Evolutionary conservation across 1,284 basidiomycete species (phyloP), one percentile per base, ranked within the genome.

Genomic region (Irpex rosettiformis): DNA sequence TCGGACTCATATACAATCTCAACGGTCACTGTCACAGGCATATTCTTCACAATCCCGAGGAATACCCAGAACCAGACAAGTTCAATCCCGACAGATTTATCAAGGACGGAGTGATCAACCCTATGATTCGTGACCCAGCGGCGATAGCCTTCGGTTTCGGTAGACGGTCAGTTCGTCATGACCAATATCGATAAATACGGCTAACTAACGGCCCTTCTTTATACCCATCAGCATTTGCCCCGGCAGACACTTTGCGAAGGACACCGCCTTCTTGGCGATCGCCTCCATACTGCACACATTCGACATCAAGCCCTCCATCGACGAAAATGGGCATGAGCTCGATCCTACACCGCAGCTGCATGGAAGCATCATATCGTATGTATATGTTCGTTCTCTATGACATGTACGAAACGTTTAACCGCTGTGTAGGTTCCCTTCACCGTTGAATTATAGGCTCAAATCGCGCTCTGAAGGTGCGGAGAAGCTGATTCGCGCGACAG

Each of bases 201-300:
- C 45, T 47, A 24, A 47, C n/a, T n/a, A n/a, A n/a, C n/a, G 10
- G n/a, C 45, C 10, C 4, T 8, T 47, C 21, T 8, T 24, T 18
- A 7, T 21, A n/a, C 10, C 22, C 21, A 8, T 8, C 18, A 47
- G 78, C n/a, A 73, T 78, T 24, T 79, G 76, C 56, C 76, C 77
- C 0, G 76, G 77, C 1, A 70, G 72, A 69, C 71, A 78, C 56
- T 67, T 79, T 21, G 77, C 73, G 0, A 62, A 64, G 33, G 76
- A 75, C 58, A 75, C 73, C 1, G 37, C 76, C 6, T 75, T 72
- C 53, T 75, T 79, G 58, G 72, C 72, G 60, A 64, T 77, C 21
- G 69, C 74, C 0, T 68, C 73, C 2, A 70, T 78, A 3, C 64
- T 75, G 0, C 75, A 75, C 72, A 72, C 67, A 0, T 76, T 76